Base-by-base conservation (phyloP, 2,329 filamentous ascomycete species). In the Exophiala phaeomuriformis region DNA sequence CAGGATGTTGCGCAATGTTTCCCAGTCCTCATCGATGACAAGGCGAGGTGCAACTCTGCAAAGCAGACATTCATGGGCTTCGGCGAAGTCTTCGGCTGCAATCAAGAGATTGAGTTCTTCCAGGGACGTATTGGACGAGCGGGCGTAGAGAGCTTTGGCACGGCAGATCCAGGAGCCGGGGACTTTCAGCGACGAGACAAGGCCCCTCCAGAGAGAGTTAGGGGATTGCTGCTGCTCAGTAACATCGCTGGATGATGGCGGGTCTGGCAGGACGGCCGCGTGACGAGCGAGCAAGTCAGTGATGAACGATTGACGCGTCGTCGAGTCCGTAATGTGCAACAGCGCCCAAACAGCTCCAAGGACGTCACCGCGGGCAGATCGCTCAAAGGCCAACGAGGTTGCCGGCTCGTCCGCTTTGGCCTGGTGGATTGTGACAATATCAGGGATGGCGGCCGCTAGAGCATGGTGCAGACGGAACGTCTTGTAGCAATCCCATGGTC, bases 381-480 rank as follows among this genome's bases (percentile, higher is more conserved):
- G 64, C 57, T 75, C 71, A 52, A 68, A 73, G 8, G 70, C 68
- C 65, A 86, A 91, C 50, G 82, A 81, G 62, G 81, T 71, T 3
- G 82, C 85, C 44, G 81, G 72, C 40, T 81, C 78, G 61, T 90
- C 86, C 1, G 82, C 77, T 67, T 85, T 85, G 48, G 78, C 75
- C 3, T 75, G 67, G 12, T 77, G 74, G 42, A 82, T 70, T 46
- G 75, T 71, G 8, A 80, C 19, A 19, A 19, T 74, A 47, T 80
- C 61, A 69, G 75, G 64, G 75, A 75, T 54, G 74, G 76, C 31
- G 70, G 75, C 50, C 5, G 67, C 70, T 52, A 52, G 90, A 74
- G 83, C 79, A 56, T 86, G 84, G 52, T 87, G 83, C 9, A 98
- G 77, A 68, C 96, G 90, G 84, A 93, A 98, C 33, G 82, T 83